Evolutionary conservation across 1,284 basidiomycete genomes (phyloP), one percentile per base, ranked within the genome.

Genomic region (Cystobasidium pallidum): DNA sequence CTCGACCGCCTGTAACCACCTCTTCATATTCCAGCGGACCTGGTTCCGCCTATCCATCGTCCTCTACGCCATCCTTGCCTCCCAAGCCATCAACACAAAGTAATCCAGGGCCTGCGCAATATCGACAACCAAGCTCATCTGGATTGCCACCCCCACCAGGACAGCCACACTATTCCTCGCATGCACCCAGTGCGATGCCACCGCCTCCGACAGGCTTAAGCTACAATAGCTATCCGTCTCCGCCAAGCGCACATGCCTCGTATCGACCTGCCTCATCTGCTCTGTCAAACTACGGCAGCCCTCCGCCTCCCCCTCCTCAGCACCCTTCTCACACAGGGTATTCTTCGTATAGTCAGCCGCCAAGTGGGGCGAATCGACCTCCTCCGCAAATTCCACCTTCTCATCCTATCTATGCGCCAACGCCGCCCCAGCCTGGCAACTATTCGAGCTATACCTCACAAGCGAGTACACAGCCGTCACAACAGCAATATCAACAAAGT

Each of bases 241-340:
- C 84, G 3, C 79, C 81, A 10, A 61, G 75, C 65, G 82, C 62
- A 55, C 74, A 36, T 63, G 49, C 74, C 26, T 64, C 36, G 2
- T 70, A 66, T 26, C 61, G 54, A 36, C 73, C 52, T 45, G 62
- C 73, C 49, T 49, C 52, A n/a, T 63, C 51, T 71, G 59, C 68
- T 3, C 76, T 79, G 3, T 80, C 81, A 45, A 82, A 82, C 45
- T 79, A 72, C 81, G 83, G 3, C 83, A 85, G 1, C 86, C 49
- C 68, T 28, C 67, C 70, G 47, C 52, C 66, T 11, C 63, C 66
- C 11, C 64, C 52, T 13, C 57, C 28, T 34, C 64, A 55, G 47
- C 64, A 66, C 32, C 68, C 47, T 3, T 59, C 70, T 15, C 84
- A 85, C 0, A 85, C 30, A n/a, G 51, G 64, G 1, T 55, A 62